Conservation (phyloP, 2,329 filamentous ascomycete species). For the Cladosporium oxysporum region DNA sequence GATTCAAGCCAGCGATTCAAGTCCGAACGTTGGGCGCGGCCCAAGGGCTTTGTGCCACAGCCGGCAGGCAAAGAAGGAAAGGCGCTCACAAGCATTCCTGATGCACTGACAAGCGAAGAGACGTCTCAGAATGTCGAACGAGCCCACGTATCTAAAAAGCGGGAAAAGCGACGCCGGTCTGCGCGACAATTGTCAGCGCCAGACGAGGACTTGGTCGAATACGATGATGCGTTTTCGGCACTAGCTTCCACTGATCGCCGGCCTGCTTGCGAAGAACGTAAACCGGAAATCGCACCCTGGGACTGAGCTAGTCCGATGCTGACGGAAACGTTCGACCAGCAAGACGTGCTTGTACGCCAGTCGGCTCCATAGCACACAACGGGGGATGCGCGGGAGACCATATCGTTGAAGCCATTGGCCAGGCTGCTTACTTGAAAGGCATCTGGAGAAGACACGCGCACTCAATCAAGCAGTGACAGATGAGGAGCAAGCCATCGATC, state of each 20-base stretch:
- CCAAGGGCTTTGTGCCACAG: no score
- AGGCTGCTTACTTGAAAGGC: no score
- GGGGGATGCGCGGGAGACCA: no score
- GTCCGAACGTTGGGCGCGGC: no score
- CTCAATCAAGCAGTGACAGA: no score
- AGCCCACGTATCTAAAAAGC: not conserved
- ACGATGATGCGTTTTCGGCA: not conserved
- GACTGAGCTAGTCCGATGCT: not conserved
- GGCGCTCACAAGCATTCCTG: no score
- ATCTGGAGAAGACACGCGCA: no score
- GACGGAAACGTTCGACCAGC: not conserved
- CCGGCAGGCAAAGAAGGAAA: no score
- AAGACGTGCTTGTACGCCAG: no score
- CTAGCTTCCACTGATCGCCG: not conserved
- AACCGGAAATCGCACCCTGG: not conserved
- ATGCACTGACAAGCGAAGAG: not conserved
- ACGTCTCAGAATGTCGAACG: not conserved
- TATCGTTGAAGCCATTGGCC: no score
- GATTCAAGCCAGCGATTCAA: no score
- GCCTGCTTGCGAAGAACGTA: not conserved
- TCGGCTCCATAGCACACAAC: no score
- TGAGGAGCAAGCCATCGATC: not conserved
- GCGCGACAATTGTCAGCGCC: not conserved
- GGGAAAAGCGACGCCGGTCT: not conserved
- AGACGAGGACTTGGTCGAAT: not conserved